Evolutionary conservation across 495 filamentous ascomycete genomes (phyloP).

Genomic region (Trichoderma asperelloides): DNA sequence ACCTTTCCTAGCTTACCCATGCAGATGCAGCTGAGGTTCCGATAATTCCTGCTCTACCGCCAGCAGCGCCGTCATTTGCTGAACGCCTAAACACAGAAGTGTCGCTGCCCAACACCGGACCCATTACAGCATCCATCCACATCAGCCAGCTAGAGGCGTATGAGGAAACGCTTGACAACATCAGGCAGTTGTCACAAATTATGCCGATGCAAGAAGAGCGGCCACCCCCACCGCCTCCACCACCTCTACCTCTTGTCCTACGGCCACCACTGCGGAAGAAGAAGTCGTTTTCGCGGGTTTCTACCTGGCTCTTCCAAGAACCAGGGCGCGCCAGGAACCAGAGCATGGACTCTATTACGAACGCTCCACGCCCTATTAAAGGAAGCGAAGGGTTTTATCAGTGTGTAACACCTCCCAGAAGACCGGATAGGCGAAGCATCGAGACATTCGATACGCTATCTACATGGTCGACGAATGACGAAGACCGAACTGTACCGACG

Average conservation of each 20-base stretch:
- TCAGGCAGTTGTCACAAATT: neutral
- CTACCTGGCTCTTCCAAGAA: conserved; percentile 43
- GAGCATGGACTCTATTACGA: conserved; percentile 37
- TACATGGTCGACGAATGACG: conserved; percentile 31
- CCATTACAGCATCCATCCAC: neutral
- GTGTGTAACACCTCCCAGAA: conserved; percentile 30
- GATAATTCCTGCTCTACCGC: conserved; percentile 35
- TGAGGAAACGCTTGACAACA: conserved; percentile 13
- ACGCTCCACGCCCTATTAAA: conserved; percentile 36
- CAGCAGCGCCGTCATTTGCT: conserved; percentile 40
- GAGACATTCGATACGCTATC: conserved; percentile 32
- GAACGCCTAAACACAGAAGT: conserved; percentile 30
- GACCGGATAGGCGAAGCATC: conserved; percentile 23
- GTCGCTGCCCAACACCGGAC: neutral
- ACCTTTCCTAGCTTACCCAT: neutral
- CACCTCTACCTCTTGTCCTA: conserved; percentile 43
- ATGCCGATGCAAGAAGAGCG: neutral
- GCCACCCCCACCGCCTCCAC: conserved; percentile 34
- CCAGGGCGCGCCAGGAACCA: conserved; percentile 26
- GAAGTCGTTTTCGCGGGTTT: conserved; percentile 49
- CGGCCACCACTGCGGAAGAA: conserved; percentile 44
- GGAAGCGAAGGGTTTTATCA: conserved; percentile 46
- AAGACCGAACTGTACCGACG: conserved; percentile 32
- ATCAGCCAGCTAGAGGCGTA: neutral
- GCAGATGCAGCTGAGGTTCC: conserved; percentile 37